Evolutionary conservation across 495 filamentous ascomycete species (phyloP).

Genomic region (Hypoxylon lenormandii): DNA sequence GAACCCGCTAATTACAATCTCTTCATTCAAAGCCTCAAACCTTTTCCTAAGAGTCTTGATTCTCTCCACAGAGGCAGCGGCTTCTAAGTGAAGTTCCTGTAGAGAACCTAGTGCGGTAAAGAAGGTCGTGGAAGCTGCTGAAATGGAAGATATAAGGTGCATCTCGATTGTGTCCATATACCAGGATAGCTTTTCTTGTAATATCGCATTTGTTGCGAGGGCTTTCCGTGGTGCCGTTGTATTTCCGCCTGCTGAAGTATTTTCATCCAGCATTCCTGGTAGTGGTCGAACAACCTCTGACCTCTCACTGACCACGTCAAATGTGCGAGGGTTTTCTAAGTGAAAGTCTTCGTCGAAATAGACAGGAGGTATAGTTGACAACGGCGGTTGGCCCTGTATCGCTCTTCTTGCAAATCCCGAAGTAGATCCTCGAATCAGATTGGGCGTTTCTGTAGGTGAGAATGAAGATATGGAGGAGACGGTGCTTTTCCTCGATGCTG

Average conservation of each 20-base stretch:
- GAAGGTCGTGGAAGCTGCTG: conserved; percentile 83
- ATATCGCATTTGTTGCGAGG: conserved; percentile 83
- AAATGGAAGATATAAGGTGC: conserved; percentile 84
- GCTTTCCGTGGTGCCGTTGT: conserved; percentile 72
- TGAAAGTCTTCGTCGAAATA: conserved; percentile 87
- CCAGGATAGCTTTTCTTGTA: conserved; percentile 90
- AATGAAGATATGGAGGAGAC: conserved; percentile 43
- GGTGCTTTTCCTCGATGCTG: conserved; percentile 41
- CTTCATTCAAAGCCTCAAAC: conserved; percentile 74
- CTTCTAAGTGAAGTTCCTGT: conserved; percentile 80
- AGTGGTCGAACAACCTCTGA: conserved; percentile 78
- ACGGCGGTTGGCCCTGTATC: conserved; percentile 72
- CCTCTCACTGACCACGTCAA: conserved; percentile 85
- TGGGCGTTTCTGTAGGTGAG: conserved; percentile 52
- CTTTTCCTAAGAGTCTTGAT: conserved; percentile 78
- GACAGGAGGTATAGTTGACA: conserved; percentile 80
- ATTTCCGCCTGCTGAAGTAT: conserved; percentile 70
- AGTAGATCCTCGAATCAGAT: conserved; percentile 53
- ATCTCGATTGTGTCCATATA: conserved; percentile 93
- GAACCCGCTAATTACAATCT: conserved; percentile 84
- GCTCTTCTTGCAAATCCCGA: conserved; percentile 52
- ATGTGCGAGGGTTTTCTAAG: conserved; percentile 84
- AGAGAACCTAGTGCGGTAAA: conserved; percentile 83
- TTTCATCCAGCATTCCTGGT: conserved; percentile 58
- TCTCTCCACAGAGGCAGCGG: conserved; percentile 78